These are phyloP conservation scores for Musa itinerans DNA, from an alignment of 176 grass and related monocot genomes.

Conservation along the genomic window DNA sequence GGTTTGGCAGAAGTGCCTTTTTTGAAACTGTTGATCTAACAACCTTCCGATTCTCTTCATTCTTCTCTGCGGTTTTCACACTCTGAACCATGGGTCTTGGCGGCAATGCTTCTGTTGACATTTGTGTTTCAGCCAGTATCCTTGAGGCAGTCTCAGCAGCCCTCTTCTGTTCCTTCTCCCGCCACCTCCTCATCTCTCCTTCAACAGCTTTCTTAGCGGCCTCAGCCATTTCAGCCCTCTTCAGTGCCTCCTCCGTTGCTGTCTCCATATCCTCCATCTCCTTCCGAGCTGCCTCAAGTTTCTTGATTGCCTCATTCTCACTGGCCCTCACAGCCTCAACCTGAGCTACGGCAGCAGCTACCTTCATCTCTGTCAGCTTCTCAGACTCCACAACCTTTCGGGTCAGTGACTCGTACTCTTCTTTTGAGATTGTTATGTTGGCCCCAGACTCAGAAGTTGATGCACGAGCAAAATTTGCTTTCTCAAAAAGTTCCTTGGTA, in stretches of 20 bases:
- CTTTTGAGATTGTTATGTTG: slow-evolving; percentile 89
- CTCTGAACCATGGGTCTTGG: slow-evolving; percentile 21
- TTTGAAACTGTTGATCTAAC: slow-evolving; percentile 20
- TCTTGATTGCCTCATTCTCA: slow-evolving; percentile 82
- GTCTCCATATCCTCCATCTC: slow-evolving; percentile 91
- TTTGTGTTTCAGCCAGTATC: slow-evolving; percentile 39
- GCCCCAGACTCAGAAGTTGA: slow-evolving; percentile 65
- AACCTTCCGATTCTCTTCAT: slow-evolving; percentile 35
- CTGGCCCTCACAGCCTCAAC: slow-evolving; percentile 79
- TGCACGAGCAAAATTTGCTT: slow-evolving; percentile 52
- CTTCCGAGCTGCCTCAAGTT: slow-evolving; percentile 60
- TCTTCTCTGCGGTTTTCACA: slow-evolving; percentile 36
- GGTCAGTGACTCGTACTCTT: slow-evolving; percentile 76
- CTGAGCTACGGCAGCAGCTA: slow-evolving; percentile 80
- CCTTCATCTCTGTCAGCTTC: slow-evolving; percentile 92
- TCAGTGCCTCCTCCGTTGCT: slow-evolving; percentile 74
- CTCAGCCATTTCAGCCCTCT: slow-evolving; percentile 89
- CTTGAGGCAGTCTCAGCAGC: slow-evolving; percentile 38
- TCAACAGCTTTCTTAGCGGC: slow-evolving; percentile 81
- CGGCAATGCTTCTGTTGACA: slow-evolving; percentile 17
- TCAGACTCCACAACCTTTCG: slow-evolving; percentile 78
- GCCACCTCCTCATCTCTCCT: slow-evolving; percentile 78
- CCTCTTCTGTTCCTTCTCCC: slow-evolving; percentile 74
- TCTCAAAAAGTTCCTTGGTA: slow-evolving; percentile 76
- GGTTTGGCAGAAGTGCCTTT: slow-evolving; percentile 61